Conservation (phyloP, 2,329 filamentous ascomycete genomes). For the Amauroascus niger region DNA sequence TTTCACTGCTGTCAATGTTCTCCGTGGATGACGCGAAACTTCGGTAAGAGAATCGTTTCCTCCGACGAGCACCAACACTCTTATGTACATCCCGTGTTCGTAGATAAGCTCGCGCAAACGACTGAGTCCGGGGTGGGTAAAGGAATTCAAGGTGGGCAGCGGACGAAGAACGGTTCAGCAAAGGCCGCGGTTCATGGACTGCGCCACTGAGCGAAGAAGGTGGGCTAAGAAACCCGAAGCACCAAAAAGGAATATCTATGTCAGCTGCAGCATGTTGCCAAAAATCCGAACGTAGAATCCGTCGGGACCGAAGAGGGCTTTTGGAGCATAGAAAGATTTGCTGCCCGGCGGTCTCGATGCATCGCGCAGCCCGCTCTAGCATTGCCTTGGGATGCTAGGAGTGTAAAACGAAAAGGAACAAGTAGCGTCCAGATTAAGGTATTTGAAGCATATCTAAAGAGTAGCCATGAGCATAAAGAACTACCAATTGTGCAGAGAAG, state of each 20-base stretch:
- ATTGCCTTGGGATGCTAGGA: slow-evolving; percentile 31
- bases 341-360: slow-evolving; percentile 42
- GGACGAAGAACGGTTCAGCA: neutral
- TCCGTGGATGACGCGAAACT: slow-evolving; percentile 12
- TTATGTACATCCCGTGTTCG: neutral
- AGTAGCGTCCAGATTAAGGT: neutral
- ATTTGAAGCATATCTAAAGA: slow-evolving; percentile 11
- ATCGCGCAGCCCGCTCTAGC: slow-evolving; percentile 44
- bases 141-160: slow-evolving; percentile 30
- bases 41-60: slow-evolving; percentile 19
- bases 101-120: slow-evolving; percentile 13
- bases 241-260: slow-evolving; percentile 28
- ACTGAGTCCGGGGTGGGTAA: slow-evolving; percentile 28
- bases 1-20: neutral
- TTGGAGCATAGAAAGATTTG: slow-evolving; percentile 36
- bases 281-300: slow-evolving; percentile 29
- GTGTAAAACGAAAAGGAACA: neutral
- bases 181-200: neutral
- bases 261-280: slow-evolving; percentile 28
- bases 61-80: slow-evolving; percentile 10
- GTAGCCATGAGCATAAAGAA: neutral
- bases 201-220: neutral
- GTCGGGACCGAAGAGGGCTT: slow-evolving; percentile 30
- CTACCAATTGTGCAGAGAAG: neutral
- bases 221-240: slow-evolving; percentile 23